Base-by-base conservation (phyloP, 768 basidiomycete genomes). In the Cyclocybe aegerita region DNA sequence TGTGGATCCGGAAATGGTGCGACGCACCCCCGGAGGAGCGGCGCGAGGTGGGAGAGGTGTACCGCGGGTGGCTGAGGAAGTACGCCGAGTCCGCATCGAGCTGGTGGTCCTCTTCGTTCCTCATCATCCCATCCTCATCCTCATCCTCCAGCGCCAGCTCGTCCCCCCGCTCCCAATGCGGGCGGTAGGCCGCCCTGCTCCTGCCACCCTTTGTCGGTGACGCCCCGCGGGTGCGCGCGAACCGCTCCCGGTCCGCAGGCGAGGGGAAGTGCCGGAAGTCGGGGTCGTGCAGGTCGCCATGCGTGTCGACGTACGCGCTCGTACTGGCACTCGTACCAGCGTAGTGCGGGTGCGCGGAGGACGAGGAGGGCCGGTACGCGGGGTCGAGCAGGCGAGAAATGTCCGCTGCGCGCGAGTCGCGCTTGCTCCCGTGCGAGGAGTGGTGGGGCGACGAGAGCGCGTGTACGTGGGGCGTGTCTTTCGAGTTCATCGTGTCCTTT, bases 351-450 rank as follows among this genome's bases (percentile, higher is more conserved):
- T n/a, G n/a, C n/a, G n/a, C n/a, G n/a, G n/a, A n/a, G 53, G 70
- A 52, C 44, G 62, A 35, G 16, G 57, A 39, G 61, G 60, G 53
- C 60, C 50, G 62, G 68, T 85, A 85, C 14, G 82, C 69, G 4
- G 83, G 83, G 71, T 85, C 83, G 58, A 85, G 81, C 44, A 85
- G 74, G 41, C 83, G 81, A 2, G 80, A 75, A 57, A 85, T 74
- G 68, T 85, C 83, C 4, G 76, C 70, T 7, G 70, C 73, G 17
- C 14, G 40, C 11, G 40, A 41, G 11, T 41, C 48, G 70, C 0
- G 71, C 60, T 46, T 15, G 53, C 42, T 41, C 23, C 45, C 55
- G n/a, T 43, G 33, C 45, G 51, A 48, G 42, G 54, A 46, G 30
- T 39, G 45, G 43, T 48, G 58, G 9, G 8, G 16, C n/a, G 39